These are phyloP conservation scores for Calycina herbarum DNA, from an alignment of 2,329 filamentous ascomycete genomes.

Conservation along the genomic window DNA sequence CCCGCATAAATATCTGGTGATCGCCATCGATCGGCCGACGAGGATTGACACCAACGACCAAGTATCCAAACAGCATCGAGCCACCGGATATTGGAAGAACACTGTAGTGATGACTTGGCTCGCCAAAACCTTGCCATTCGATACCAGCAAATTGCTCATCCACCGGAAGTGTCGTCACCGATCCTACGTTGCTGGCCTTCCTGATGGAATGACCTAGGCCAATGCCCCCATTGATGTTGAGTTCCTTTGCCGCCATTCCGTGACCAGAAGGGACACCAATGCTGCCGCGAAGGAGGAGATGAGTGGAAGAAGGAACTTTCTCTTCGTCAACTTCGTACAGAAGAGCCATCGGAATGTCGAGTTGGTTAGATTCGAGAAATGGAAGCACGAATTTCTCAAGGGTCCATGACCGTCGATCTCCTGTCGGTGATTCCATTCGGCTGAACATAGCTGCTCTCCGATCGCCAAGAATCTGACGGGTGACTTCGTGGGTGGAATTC, in stretches of 20 bases:
- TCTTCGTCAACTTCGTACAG: conserved; percentile 33
- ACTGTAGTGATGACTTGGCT: conserved; percentile 28
- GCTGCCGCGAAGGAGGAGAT: conserved; percentile 21
- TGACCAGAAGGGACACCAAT: conserved; percentile 31
- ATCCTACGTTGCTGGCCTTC: conserved; percentile 18
- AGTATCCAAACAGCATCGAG: conserved; percentile 28
- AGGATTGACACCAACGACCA: conserved; percentile 32
- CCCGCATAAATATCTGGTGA: conserved; percentile 30
- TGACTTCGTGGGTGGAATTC: conserved; percentile 31
- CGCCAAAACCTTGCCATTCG: conserved; percentile 29
- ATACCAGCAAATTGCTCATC: conserved; percentile 29
- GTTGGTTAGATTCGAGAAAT: conserved; percentile 26
- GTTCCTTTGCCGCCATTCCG: conserved; percentile 20
- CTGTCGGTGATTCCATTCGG: conserved; percentile 20
- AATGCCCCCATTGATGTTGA: conserved; percentile 25
- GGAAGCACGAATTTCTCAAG: conserved; percentile 27
- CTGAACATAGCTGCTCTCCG: conserved; percentile 30
- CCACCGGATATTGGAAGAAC: conserved; percentile 28
- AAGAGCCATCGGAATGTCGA: conserved; percentile 33
- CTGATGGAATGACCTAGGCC: conserved; percentile 29
- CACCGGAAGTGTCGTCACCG: conserved; percentile 26
- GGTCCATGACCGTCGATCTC: conserved; percentile 11
- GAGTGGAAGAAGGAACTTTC: conserved; percentile 12
- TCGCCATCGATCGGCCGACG: conserved; percentile 31
- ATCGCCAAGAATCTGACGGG: conserved; percentile 27